Evolutionary conservation across 169 alveolate species (phyloP), one percentile per base, ranked within the genome.

Genomic region (Miamiensis avidus): DNA sequence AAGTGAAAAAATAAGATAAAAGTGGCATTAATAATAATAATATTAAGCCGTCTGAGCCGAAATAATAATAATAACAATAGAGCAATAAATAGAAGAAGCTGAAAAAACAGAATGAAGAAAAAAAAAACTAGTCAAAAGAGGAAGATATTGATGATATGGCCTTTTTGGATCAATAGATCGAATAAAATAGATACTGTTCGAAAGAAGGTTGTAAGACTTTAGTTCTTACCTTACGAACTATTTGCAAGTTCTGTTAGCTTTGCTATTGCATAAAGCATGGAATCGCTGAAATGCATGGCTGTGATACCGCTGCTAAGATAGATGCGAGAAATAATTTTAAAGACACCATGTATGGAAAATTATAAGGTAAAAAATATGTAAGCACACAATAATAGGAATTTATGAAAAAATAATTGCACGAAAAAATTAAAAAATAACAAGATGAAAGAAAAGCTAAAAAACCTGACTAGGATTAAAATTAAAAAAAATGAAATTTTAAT

Each of bases 231-330:
- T 86, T 85, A 65, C 82, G 83, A 20, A 72, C 87, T 31, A 69
- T 32, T 69, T 91, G 95, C 75, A 74, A 34, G 26, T 75, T 65
- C 30, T 91, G 95, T 86, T 30, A 82, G 31, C 75, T 76, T n/a
- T 78, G 73, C 73, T 91, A 34, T 75, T 91, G 95, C 74, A 75
- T 82, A 15, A 75, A 83, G 0, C 95, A 91, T 77, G 72, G 49
- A 29, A 33, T 82, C 28, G 89, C 91, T 29, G 93, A 88, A 65
- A 81, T 65, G 25, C 95, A 91, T 81, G 86, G 84, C 0, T 91
- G 95, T 69, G 91, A 79, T 15, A 90, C 82, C 1, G 88, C 34
- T 69, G 86, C 82, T 31, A 76, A 84, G 79, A 28, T 33, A 31
- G 25, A 79, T 29, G 88, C 87, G 0, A 65, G 74, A 32, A 64